Conservation (phyloP, 352 stramenopile species). For the Globisporangium okanoganense region DNA sequence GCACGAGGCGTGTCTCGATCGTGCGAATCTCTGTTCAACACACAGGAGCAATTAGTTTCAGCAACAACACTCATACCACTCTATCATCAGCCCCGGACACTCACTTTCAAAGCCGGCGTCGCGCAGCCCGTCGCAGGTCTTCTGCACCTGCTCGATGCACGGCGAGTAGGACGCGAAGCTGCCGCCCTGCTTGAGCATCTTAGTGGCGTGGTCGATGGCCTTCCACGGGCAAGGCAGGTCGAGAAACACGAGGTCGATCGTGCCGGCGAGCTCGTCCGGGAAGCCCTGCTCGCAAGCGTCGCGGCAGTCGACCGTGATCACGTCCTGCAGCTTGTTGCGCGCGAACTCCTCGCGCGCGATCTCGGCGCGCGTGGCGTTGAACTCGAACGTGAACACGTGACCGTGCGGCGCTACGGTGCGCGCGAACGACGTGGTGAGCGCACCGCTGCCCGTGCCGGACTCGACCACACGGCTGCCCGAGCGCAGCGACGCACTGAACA, state of each 20-base stretch:
- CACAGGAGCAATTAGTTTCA: background rate
- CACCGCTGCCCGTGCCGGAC: conserved; percentile 88
- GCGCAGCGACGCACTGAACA: conserved; percentile 87
- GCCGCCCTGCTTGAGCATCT: conserved; percentile 91
- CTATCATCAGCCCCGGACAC: background rate
- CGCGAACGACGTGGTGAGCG: conserved; percentile 92
- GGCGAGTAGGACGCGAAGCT: conserved; percentile 97
- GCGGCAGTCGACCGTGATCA: conserved; percentile 92
- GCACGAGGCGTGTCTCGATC: conserved; percentile 93
- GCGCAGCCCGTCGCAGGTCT: conserved; percentile 70
- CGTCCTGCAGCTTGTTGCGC: conserved; percentile 85
- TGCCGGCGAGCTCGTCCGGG: conserved; percentile 50
- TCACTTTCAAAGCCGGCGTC: conserved; percentile 80
- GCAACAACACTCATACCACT: background rate
- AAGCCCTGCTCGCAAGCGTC: conserved; percentile 95
- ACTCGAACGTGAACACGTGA: conserved; percentile 98
- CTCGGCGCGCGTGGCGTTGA: conserved; percentile 92
- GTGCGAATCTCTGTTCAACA: conserved; percentile 63
- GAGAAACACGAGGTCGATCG: conserved; percentile 95
- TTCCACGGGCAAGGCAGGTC: conserved; percentile 98
- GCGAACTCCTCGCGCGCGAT: conserved; percentile 93
- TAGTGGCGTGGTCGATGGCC: conserved; percentile 90
- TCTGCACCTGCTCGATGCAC: conserved; percentile 99
- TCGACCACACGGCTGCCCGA: conserved; percentile 92
- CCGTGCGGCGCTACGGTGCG: conserved; percentile 86